Evolutionary conservation across 805 yeast species (phyloP), one percentile per base, ranked within the genome.

Genomic region (Barnettozyma californica): DNA sequence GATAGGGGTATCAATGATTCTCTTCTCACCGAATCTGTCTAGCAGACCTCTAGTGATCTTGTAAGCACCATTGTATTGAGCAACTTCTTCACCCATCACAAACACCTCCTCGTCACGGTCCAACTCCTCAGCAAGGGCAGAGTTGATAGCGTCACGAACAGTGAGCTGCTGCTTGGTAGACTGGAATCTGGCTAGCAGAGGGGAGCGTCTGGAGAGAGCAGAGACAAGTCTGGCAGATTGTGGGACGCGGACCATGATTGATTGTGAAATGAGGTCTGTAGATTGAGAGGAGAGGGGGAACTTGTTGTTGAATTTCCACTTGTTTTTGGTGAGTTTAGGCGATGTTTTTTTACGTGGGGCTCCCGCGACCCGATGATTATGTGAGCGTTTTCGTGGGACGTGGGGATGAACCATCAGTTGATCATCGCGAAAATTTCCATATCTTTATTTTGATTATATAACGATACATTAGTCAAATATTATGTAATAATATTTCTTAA

Each of bases 51-150:
- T 84, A 55, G 98, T 86, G 55, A 94, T 85, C 76, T 94, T 94
- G 77, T 94, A 94, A 52, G 99, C 99, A 76, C 99, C 99, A 68
- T 94, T 91, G 75, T 94, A 94, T 71, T 92, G 98, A 41, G 96
- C 99, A 57, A 94, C 99, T 73, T 94, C 99, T 76, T 94, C 99
- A 71, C 99, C 99, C 80, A 94, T 87, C 60, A 94, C 70, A 77
- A 89, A 94, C 41, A 94, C 98, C 59, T 80, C 84, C 58, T 89
- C 94, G 68, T 94, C 97, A 59, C 92, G 80, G 75, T 92, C 98
- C 76, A 94, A 78, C 74, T 94, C 99, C 75, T 94, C 99, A 50
- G 96, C 96, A 70, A 94, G 77, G 27, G 97, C 99, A 55, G 83
- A 74, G 76, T 94, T 94, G 60, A 94, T 74, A 42, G 99, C 99